Evolutionary conservation across 2,329 filamentous ascomycete genomes (phyloP), one percentile per base, ranked within the genome.

Genomic region (Apiospora aurea): DNA sequence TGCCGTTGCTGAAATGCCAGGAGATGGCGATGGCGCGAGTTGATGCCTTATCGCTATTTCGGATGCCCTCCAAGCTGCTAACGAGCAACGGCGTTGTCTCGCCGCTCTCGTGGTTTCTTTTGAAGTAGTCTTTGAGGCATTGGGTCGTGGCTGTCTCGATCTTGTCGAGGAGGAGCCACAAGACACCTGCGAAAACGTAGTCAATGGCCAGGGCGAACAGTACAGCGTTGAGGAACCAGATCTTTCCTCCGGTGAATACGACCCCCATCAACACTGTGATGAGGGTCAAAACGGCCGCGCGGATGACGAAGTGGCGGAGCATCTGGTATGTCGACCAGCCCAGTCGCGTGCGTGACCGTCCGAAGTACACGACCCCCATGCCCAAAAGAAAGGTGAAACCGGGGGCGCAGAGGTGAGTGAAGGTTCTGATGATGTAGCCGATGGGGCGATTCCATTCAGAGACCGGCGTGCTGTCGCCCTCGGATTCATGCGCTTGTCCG

Each of bases 351-450:
- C 85, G 81, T 38, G 85, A 85, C n/a, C 80, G 78, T 4, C 83
- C 81, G 16, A 86, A 83, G 73, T 85, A 86, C 0, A 82, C 84
- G 13, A 85, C 78, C 10, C 85, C 85, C 75, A 85, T 81, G 34
- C 85, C 85, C 4, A 86, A 78, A n/a, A 86, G 76, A 49, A 86
- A 83, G 0, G 82, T 83, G 73, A 86, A 86, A 10, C 85, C 85
- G 0, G 85, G 79, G 1, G 81, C 85, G 77, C 85, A 86, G 8
- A 86, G 79, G 29, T 86, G 85, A 0, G 84, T 84, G 4, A 86
- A 76, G 0, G 81, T 82, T 10, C 85, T 83, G 34, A 84, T 76
- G n/a, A 79, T 66, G 72, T 83, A 85, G 8, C 79, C 83, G 5
- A 79, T 74, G 0, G 80, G 76, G 0, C 76, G 77, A 71, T 84